phyloP scores from a whole-genome alignment of 768 basidiomycete species.

The Coprinellus micaceus region DNA sequence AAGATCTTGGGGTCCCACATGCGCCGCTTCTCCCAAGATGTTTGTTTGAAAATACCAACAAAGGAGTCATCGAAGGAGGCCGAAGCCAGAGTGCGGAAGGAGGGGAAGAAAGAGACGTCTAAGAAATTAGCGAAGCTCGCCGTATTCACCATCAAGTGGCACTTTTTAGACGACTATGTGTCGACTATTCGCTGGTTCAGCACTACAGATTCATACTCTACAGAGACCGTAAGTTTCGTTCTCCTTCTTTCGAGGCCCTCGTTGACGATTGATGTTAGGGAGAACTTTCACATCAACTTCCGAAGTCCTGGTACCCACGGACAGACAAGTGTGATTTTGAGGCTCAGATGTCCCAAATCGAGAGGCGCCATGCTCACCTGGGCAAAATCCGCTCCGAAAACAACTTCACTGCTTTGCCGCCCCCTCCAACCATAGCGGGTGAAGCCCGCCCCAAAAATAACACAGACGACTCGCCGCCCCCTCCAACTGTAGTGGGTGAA shows the following conservation, averaged over 20 bases:
- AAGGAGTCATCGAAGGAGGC: neutral
- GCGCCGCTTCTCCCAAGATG: constrained; percentile 12
- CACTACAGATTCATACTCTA: neutral
- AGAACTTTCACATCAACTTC: neutral
- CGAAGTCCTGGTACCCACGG: constrained; percentile 21
- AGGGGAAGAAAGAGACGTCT: neutral
- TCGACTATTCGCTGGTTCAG: neutral
- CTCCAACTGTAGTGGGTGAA: no score
- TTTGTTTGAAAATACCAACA: neutral
- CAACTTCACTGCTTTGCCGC: neutral
- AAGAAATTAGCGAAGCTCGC: neutral
- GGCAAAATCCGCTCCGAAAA: neutral
- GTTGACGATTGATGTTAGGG: neutral
- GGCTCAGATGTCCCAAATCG: neutral
- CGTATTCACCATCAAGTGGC: no score
- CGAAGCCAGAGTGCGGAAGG: neutral
- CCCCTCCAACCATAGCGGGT: no score
- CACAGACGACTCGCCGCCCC: no score
- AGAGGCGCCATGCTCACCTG: neutral
- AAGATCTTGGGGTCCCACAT: constrained; percentile 19
- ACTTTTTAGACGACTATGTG: no score
- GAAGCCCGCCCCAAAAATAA: no score
- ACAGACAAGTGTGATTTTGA: neutral
- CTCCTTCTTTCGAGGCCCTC: neutral
- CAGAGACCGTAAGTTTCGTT: neutral